Conservation (phyloP, 768 basidiomycete genomes). For the Boletellus ananiceps region DNA sequence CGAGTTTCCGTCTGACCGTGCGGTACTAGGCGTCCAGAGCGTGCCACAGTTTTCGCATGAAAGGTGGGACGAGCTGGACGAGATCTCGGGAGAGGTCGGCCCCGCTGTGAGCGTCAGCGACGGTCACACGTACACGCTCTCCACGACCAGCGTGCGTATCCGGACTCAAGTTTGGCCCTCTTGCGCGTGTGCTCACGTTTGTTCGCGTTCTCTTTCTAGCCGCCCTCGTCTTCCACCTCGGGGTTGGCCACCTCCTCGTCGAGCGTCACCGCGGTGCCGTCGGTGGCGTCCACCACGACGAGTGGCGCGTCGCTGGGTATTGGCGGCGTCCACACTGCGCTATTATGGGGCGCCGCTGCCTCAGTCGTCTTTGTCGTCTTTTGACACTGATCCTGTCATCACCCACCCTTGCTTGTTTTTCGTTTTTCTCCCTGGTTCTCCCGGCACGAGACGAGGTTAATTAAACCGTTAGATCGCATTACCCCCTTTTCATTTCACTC, state of each 20-base stretch:
- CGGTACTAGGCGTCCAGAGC: constrained; percentile 10
- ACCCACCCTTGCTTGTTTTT: background rate
- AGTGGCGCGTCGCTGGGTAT: constrained; percentile 13
- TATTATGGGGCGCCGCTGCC: background rate
- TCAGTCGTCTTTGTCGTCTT: background rate
- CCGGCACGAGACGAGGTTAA: background rate
- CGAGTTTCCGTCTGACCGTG: background rate
- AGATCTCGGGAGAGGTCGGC: too few relatives aligned
- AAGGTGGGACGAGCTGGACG: background rate
- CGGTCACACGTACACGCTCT: too few relatives aligned
- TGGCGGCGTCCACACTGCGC: constrained; percentile 1
- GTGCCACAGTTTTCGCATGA: constrained; percentile 12
- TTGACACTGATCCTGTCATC: background rate
- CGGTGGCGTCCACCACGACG: background rate
- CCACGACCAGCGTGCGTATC: background rate
- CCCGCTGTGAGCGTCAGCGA: background rate
- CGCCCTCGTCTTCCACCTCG: background rate
- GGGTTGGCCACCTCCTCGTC: background rate
- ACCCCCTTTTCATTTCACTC: background rate
- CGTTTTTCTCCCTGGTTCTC: background rate
- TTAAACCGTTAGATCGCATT: too few relatives aligned
- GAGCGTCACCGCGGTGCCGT: background rate
- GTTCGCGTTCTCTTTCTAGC: background rate
- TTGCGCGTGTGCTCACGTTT: background rate
- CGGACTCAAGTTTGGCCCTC: background rate